A percentile compares a stretch with the other conserved stretches of the same genome.
Evolutionary conservation across 208 protist species (phyloP).

Genomic region (Trypanosoma rangeli): DNA sequence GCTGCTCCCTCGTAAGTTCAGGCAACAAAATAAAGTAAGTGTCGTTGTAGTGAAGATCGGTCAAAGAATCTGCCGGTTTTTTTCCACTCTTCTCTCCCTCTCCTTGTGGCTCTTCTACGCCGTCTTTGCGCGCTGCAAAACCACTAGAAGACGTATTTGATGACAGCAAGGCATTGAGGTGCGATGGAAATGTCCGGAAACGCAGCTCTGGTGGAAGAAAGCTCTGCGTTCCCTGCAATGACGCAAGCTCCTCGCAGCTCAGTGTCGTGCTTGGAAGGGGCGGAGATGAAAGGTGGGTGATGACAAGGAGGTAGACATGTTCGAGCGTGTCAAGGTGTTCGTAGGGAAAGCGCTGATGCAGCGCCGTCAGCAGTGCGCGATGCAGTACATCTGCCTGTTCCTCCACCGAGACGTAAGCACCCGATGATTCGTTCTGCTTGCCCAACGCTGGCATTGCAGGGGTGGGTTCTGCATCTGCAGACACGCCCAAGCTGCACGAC

Average conservation of each 20-base stretch:
- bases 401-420: constrained; percentile 33
- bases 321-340: constrained; percentile 60
- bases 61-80: constrained; percentile 1
- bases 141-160: background rate
- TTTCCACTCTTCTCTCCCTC: constrained; percentile 7
- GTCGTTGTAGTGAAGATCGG: constrained; percentile 38
- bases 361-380: constrained; percentile 51
- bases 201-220: constrained; percentile 48
- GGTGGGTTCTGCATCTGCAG: background rate
- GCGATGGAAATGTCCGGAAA: constrained; percentile 61
- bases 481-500: background rate
- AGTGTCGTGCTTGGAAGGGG: constrained; percentile 33
- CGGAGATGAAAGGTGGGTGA: constrained; percentile 52
- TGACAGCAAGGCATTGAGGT: constrained; percentile 45
- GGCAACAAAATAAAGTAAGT: constrained; percentile 61
- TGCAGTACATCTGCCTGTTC: constrained; percentile 55
- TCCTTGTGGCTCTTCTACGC: background rate
- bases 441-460: background rate
- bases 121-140: background rate
- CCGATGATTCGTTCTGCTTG: constrained; percentile 1
- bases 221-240: constrained; percentile 32
- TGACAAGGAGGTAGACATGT: constrained; percentile 57
- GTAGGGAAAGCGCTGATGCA: constrained; percentile 60
- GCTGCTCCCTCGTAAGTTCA: constrained; percentile 42
- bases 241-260: constrained; percentile 38